Evolutionary conservation across 768 basidiomycete species (phyloP).

Genomic region (Mycena indigotica): DNA sequence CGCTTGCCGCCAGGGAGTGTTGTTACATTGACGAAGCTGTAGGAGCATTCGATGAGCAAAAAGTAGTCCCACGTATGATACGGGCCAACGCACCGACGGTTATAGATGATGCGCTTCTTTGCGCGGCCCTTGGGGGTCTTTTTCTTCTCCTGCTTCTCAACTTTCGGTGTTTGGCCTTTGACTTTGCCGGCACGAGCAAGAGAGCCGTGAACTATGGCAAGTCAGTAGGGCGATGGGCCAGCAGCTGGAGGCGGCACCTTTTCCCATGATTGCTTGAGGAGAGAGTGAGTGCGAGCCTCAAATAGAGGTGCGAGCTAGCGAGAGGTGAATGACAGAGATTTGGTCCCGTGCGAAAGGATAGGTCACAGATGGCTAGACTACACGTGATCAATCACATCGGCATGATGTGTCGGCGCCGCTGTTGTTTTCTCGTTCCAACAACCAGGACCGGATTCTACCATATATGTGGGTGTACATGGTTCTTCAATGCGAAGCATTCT

Average conservation of each 20-base stretch:
- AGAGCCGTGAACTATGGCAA: conserved; percentile 86
- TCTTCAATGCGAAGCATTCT: no score
- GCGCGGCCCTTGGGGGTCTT: conserved; percentile 97
- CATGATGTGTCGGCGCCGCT: no score
- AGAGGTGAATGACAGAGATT: no score
- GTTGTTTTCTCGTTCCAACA: no score
- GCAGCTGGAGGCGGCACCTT: not conserved
- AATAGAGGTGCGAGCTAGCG: no score
- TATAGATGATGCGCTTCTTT: conserved; percentile 94
- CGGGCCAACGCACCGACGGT: conserved; percentile 72
- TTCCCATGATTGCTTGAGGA: not conserved
- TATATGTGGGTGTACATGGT: no score
- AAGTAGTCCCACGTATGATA: no score
- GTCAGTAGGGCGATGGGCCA: not conserved
- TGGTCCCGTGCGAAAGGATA: no score
- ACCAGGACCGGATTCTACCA: no score
- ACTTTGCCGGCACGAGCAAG: conserved; percentile 99
- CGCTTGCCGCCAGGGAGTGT: conserved; percentile 90
- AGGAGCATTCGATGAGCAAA: conserved; percentile 2
- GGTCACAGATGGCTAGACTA: no score
- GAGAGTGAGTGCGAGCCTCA: no score
- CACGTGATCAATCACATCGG: no score
- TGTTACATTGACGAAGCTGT: conserved; percentile 92
- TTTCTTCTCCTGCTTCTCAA: conserved; percentile 99
- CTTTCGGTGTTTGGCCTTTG: conserved; percentile 97